These are phyloP conservation scores for Leccinum solheimii DNA, from an alignment of 1,284 basidiomycete species.

Conservation along the genomic window DNA sequence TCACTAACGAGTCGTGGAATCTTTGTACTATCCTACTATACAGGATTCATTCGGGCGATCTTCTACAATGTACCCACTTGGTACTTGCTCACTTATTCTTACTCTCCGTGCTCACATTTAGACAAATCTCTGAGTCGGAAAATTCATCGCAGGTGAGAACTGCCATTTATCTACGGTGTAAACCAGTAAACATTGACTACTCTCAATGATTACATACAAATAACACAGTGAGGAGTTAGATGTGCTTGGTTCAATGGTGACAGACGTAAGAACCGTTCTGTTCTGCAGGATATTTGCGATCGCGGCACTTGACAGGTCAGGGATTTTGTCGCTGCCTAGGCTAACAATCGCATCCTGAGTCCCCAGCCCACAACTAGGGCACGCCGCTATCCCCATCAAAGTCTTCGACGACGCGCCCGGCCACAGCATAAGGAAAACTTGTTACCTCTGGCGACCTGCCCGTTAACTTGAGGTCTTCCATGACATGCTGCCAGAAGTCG, in stretches of 20 bases:
- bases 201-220: background rate
- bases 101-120: background rate
- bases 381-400: slow-evolving; percentile 2
- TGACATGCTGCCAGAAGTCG: background rate
- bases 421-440: slow-evolving; percentile 14
- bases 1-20: no score
- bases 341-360: no score
- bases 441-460: slow-evolving; percentile 8
- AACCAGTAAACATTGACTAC: background rate
- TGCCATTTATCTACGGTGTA: background rate
- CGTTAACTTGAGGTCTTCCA: slow-evolving; percentile 3
- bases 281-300: background rate
- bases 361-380: slow-evolving; percentile 20
- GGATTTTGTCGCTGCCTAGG: no score
- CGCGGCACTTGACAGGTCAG: background rate
- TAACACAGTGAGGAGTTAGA: background rate
- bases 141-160: background rate
- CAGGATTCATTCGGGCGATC: background rate
- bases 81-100: background rate
- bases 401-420: slow-evolving; percentile 27
- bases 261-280: background rate
- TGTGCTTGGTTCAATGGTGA: background rate
- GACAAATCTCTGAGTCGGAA: no score
- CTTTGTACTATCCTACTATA: background rate
- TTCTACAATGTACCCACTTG: no score